A percentile compares a stretch with the other conserved stretches of the same genome.
These are phyloP conservation scores for Kalmusia sp. DNA, from an alignment of 2,329 filamentous ascomycete species.

Conservation along the genomic window DNA sequence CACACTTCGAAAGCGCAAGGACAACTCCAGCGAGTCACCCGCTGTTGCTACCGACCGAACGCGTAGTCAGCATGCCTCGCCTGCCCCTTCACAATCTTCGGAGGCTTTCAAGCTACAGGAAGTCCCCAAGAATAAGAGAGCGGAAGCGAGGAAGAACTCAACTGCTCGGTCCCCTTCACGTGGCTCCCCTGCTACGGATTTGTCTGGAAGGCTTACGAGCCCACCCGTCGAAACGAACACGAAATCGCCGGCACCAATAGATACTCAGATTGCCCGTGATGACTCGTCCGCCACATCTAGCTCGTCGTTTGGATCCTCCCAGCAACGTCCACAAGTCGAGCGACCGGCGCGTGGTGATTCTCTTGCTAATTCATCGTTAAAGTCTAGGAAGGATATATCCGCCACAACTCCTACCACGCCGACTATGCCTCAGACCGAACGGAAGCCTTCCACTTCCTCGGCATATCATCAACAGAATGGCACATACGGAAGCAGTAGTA, in stretches of 20 bases:
- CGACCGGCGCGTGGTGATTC: conserved; percentile 68
- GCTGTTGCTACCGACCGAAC: conserved; percentile 58
- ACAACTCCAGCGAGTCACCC: conserved; percentile 38
- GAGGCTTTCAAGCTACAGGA: conserved; percentile 78
- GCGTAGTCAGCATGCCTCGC: conserved; percentile 45
- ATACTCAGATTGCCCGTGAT: conserved; percentile 35
- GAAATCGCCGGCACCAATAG: conserved; percentile 47
- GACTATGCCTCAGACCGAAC: conserved; percentile 46
- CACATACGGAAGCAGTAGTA: conserved; percentile 51
- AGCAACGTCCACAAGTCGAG: conserved; percentile 40
- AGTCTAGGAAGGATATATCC: conserved; percentile 69
- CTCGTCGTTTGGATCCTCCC: conserved; percentile 48
- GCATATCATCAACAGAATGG: conserved; percentile 46
- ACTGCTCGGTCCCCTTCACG: conserved; percentile 51
- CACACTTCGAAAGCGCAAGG: conserved; percentile 57
- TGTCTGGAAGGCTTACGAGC: conserved; percentile 42
- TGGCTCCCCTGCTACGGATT: conserved; percentile 50
- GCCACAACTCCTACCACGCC: conserved; percentile 50
- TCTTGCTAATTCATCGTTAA: conserved; percentile 50
- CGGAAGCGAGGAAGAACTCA: conserved; percentile 55
- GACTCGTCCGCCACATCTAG: conserved; percentile 42
- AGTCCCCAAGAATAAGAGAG: conserved; percentile 71
- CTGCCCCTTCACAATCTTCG: conserved; percentile 37
- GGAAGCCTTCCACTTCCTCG: conserved; percentile 46
- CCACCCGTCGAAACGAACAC: conserved; percentile 43